Evolutionary conservation across 1,284 basidiomycete genomes (phyloP), one percentile per base, ranked within the genome.

Genomic region (Cryptococcus depauperatus): DNA sequence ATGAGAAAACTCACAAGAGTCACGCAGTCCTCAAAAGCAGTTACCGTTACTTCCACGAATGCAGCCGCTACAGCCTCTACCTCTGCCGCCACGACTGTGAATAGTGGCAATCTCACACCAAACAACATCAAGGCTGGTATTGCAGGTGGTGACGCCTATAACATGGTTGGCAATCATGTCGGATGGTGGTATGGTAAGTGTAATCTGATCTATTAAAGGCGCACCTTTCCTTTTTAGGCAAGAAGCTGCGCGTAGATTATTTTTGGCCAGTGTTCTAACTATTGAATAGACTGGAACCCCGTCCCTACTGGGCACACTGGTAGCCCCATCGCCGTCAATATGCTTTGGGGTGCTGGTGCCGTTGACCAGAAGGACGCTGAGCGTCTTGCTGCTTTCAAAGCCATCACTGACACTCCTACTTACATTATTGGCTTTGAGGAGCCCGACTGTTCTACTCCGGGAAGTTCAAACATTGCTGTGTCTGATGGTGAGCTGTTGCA

Each of bases 361-460:
- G 52, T 48, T 42, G 61, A 59, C 47, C 29, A 41, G 19, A 54
- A 51, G 22, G 68, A 71, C 46, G 52, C 61, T 5, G 32, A 48
- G 14, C 66, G 70, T 28, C 48, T 68, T 19, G 38, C 46, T 18
- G 48, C 55, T 2, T 72, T 72, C 58, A 42, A 63, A 45, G 47
- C 54, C 21, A 50, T 72, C 35, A 51, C 59, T 44, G 39, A 37
- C 23, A 50, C 58, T 26, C 65, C 68, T 11, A 21, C 56, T 13
- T 72, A 64, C 51, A 52, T 71, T 39, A 59, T 69, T 28, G 70
- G 68, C 30, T 68, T 61, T 50, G 63, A 71, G 46, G 70, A 72
- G 57, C 70, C 70, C 16, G 70, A 72, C 54, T 71, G 69, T 47
- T 47, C 50, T 3, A 61, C 61, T 8, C 19, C 43, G 30, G 61